Evolutionary conservation across 2,329 filamentous ascomycete genomes (phyloP).

Genomic region (Ascosphaera apis): DNA sequence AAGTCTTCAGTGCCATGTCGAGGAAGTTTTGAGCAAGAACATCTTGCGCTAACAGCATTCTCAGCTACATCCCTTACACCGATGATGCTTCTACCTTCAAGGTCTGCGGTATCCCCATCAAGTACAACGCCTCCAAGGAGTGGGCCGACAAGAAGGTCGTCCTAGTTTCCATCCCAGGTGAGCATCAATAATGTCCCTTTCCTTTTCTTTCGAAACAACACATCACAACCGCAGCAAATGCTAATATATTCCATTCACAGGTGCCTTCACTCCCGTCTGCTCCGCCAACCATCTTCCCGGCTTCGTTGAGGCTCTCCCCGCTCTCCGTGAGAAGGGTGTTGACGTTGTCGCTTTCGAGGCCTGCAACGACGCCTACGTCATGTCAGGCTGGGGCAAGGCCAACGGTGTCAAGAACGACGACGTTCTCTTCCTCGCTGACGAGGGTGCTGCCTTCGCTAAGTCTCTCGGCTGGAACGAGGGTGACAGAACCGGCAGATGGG

Average conservation of each 20-base stretch:
- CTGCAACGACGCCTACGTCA: constrained; percentile 67
- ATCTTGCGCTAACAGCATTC: constrained; percentile 2
- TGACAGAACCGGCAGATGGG: constrained; percentile 56
- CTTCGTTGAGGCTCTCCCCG: constrained; percentile 48
- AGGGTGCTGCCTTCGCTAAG: constrained; percentile 50
- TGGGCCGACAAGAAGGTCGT: constrained; percentile 50
- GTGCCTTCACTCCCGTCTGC: constrained; percentile 74
- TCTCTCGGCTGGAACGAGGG: constrained; percentile 53
- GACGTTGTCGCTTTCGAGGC: constrained; percentile 64
- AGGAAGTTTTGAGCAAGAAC: background rate
- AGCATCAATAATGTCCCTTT: constrained; percentile 7
- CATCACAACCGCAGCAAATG: too few species aligned
- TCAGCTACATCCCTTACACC: constrained; percentile 50
- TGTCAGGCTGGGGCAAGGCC: constrained; percentile 78
- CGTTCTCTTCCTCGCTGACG: constrained; percentile 58
- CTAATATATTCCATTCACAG: constrained; percentile 15
- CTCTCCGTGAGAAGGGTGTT: constrained; percentile 58
- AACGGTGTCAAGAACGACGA: constrained; percentile 52
- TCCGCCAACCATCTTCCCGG: constrained; percentile 58
- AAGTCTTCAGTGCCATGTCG: constrained; percentile 11
- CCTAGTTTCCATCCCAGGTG: constrained; percentile 42
- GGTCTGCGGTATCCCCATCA: constrained; percentile 53
- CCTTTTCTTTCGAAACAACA: background rate
- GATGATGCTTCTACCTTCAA: constrained; percentile 45
- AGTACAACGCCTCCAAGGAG: constrained; percentile 59